phyloP scores from a whole-genome alignment of 202 grass and related monocot species.

The Setaria italica region DNA sequence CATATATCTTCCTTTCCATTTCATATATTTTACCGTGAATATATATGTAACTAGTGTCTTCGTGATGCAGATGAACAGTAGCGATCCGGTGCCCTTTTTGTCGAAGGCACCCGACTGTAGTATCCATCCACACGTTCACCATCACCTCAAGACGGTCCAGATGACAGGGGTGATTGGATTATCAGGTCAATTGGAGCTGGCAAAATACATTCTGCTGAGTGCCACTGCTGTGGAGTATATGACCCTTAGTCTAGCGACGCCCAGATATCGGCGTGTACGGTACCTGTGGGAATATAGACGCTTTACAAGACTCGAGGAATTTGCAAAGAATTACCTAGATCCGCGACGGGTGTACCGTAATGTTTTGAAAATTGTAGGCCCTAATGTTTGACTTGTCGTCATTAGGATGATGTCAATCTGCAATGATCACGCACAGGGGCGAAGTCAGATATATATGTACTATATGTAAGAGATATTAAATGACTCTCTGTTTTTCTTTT shows the following conservation, averaged over 20 bases:
- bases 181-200: background rate
- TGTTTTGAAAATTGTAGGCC: background rate
- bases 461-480: too few relatives aligned
- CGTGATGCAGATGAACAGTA: background rate
- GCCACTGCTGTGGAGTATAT: background rate
- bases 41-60: background rate
- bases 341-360: background rate
- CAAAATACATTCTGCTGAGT: conserved; percentile 14
- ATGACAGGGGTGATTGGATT: conserved; percentile 5
- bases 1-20: background rate
- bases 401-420: too few relatives aligned
- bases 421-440: too few relatives aligned
- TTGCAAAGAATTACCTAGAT: background rate
- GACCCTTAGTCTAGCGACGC: background rate
- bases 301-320: background rate
- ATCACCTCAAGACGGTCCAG: conserved; percentile 1
- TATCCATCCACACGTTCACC: background rate
- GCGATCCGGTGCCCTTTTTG: background rate
- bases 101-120: background rate
- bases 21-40: background rate
- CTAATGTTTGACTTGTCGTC: too few relatives aligned
- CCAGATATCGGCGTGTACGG: background rate
- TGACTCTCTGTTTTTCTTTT: too few relatives aligned
- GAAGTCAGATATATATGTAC: too few relatives aligned
- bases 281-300: background rate